A percentile compares a stretch with the other conserved stretches of the same genome.
phyloP scores from a whole-genome alignment of 2,329 filamentous ascomycete species.

The Neurospora sp. region DNA sequence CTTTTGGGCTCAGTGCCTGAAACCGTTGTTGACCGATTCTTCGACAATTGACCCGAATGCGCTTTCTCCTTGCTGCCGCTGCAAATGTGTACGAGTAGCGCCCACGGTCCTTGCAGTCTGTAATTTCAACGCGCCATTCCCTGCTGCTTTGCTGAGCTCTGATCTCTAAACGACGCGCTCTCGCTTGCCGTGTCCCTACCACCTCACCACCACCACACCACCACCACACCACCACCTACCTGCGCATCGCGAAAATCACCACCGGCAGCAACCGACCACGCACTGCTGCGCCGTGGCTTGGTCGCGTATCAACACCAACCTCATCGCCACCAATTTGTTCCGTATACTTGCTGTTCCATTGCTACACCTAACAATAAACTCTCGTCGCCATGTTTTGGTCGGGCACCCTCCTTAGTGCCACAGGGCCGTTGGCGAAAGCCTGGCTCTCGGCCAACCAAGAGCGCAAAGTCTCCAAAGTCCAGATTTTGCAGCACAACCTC shows the following conservation, averaged over 20 bases:
- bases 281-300: neutral
- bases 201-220: neutral
- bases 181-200: neutral
- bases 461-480: slow-evolving; percentile 95
- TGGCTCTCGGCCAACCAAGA: slow-evolving; percentile 98
- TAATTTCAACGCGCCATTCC: neutral
- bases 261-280: neutral
- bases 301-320: slow-evolving; percentile 7
- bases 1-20: neutral
- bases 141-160: neutral
- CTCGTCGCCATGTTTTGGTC: slow-evolving; percentile 83
- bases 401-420: slow-evolving; percentile 90
- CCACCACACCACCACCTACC: neutral
- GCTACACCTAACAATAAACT: slow-evolving; percentile 12
- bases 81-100: neutral
- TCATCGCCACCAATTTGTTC: slow-evolving; percentile 9
- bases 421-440: slow-evolving; percentile 90
- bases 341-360: slow-evolving; percentile 11
- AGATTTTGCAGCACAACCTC: slow-evolving; percentile 90
- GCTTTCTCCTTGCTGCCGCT: neutral
- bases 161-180: neutral
- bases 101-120: neutral
- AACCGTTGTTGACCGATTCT: neutral
- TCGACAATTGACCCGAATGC: neutral
- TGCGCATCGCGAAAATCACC: neutral